A percentile compares a stretch with the other conserved stretches of the same genome.
These are phyloP conservation scores for Leccinum pellstonianum DNA, from an alignment of 768 basidiomycete species.

Conservation along the genomic window DNA sequence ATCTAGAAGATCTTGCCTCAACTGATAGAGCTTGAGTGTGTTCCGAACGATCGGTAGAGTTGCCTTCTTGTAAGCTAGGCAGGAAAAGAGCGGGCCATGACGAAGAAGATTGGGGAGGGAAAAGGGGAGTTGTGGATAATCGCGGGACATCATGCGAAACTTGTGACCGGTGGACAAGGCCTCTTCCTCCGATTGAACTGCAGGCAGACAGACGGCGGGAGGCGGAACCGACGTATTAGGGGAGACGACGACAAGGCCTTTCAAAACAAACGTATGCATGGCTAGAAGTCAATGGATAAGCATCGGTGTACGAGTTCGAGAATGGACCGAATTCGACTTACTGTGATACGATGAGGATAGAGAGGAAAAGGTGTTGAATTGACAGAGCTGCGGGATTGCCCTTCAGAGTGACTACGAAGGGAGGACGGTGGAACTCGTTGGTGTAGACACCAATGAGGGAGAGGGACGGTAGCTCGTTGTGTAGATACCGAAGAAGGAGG, in stretches of 20 bases:
- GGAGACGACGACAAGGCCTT: not conserved
- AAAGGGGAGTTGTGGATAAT: not conserved
- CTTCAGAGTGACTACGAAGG: not conserved
- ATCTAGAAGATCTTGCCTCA: not conserved
- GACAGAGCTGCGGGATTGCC: too few relatives aligned
- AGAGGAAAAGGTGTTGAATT: too few relatives aligned
- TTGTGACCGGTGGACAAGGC: not conserved
- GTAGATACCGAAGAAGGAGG: too few relatives aligned
- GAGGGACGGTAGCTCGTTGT: not conserved
- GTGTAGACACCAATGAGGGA: not conserved
- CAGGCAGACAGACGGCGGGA: not conserved
- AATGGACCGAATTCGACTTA: not conserved
- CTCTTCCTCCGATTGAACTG: not conserved
- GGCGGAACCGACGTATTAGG: not conserved
- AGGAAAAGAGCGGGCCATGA: not conserved
- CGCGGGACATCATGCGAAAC: not conserved
- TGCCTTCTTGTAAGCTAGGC: not conserved
- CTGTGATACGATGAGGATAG: not conserved
- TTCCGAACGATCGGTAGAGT: not conserved
- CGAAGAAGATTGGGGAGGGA: not conserved
- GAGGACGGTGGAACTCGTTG: not conserved
- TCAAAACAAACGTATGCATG: not conserved
- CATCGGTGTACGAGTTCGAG: not conserved
- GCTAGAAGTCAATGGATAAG: not conserved
- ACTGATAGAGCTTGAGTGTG: not conserved